These are phyloP conservation scores for Teratosphaeria viscida DNA, from an alignment of 2,329 filamentous ascomycete species.

Conservation along the genomic window DNA sequence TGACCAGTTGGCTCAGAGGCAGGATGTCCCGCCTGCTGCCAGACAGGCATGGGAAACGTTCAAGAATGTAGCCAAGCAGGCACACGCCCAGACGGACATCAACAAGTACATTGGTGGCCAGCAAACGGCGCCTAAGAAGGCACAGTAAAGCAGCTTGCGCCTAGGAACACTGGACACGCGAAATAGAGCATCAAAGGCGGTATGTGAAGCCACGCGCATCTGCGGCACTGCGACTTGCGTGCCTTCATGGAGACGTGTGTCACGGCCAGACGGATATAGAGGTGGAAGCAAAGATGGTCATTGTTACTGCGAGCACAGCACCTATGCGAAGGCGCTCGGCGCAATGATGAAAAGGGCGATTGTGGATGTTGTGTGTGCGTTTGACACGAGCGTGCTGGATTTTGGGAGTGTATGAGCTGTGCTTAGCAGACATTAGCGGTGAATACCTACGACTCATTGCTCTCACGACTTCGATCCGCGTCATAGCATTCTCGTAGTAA, in stretches of 20 bases:
- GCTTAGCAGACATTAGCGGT: background rate
- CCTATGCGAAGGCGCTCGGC: background rate
- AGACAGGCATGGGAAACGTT: slow-evolving; percentile 70
- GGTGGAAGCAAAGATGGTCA: background rate
- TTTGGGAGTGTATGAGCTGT: background rate
- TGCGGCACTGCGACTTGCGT: no score
- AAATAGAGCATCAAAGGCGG: background rate
- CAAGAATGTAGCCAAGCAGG: slow-evolving; percentile 64
- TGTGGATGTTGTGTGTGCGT: background rate
- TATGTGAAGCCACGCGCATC: no score
- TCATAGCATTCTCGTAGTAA: background rate
- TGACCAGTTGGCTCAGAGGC: slow-evolving; percentile 73
- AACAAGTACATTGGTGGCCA: slow-evolving; percentile 56
- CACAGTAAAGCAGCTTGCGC: slow-evolving; percentile 36
- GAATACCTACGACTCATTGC: background rate
- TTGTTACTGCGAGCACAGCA: background rate
- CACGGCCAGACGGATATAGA: background rate
- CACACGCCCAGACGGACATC: slow-evolving; percentile 68
- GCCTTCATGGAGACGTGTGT: no score
- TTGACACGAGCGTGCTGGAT: background rate
- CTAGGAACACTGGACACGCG: background rate
- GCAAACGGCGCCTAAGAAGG: slow-evolving; percentile 52
- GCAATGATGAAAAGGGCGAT: background rate
- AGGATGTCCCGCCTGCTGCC: slow-evolving; percentile 72
- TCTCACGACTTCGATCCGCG: background rate